Evolutionary conservation across 2,329 filamentous ascomycete species (phyloP).

Genomic region (Aspergillus tanneri): DNA sequence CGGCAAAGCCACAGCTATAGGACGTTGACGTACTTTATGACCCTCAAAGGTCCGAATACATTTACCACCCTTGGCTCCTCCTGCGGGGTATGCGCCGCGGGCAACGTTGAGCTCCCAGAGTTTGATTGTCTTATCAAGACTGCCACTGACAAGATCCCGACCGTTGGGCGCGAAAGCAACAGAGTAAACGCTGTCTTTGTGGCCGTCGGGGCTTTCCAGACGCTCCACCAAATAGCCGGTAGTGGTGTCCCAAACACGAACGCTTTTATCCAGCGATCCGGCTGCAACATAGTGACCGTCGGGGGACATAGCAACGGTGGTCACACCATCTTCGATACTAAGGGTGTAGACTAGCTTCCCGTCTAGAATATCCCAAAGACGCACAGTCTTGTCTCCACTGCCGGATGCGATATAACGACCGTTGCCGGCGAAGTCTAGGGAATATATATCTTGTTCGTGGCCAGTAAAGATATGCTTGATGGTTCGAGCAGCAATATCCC

Average conservation of each 20-base stretch:
- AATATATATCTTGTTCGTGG: conserved; percentile 98
- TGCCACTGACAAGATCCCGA: conserved; percentile 88
- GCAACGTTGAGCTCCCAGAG: conserved; percentile 91
- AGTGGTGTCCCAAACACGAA: conserved; percentile 91
- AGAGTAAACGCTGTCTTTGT: conserved; percentile 95
- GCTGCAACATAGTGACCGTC: conserved; percentile 93
- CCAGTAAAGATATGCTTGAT: conserved; percentile 95
- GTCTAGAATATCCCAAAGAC: conserved; percentile 91
- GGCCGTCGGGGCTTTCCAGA: conserved; percentile 86
- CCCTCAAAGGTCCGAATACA: conserved; percentile 97
- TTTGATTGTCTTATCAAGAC: conserved; percentile 97
- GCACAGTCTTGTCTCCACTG: conserved; percentile 89
- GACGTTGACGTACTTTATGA: conserved; percentile 67
- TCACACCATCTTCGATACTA: conserved; percentile 94
- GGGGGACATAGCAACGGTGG: conserved; percentile 94
- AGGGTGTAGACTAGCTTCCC: conserved; percentile 79
- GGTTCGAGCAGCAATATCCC: conserved; percentile 80
- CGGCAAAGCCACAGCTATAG: conserved; percentile 6
- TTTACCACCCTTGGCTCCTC: conserved; percentile 77
- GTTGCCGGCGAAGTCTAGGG: conserved; percentile 89
- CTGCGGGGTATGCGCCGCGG: conserved; percentile 63
- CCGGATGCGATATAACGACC: conserved; percentile 93
- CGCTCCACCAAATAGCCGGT: conserved; percentile 85
- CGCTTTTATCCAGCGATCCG: conserved; percentile 94
- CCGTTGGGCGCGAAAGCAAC: conserved; percentile 95